Evolutionary conservation across 768 basidiomycete genomes (phyloP), one percentile per base, ranked within the genome.

Genomic region (Mrakia blollopis): DNA sequence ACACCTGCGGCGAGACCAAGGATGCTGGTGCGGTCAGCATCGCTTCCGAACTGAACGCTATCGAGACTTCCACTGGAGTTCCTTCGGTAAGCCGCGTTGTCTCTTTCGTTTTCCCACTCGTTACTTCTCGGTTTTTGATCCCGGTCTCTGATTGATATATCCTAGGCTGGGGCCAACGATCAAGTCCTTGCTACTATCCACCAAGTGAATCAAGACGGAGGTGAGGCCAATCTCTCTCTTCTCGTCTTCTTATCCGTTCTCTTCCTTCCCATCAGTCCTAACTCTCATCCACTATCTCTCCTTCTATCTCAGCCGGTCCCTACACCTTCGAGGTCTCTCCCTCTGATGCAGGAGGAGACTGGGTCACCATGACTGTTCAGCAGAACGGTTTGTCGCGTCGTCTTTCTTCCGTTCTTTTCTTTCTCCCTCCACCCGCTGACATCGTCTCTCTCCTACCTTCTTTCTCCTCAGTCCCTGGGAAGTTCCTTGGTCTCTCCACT

Each of bases 321-420:
- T 70, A 70, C 50, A 70, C 25, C 14, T 44, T 70, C n/a, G 69
- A 70, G 39, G 69, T 70, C 18, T 70, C 69, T 70, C 69, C 69
- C 28, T 41, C 69, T 7, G 69, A 2, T 30, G 35, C 8, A 18
- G 69, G 69, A 44, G 69, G 69, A 25, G 69, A 70, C 69, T 70
- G 35, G 37, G 39, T 70, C 30, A 9, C 39, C 14, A 70, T 70
- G 69, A 52, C 41, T 11, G 69, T 70, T 30, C 41, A 44, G 41
- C 35, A 39, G 25, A 70, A 70, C 39, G 69, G 41, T 70, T 32
- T 41, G 50, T 44, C 32, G n/a, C 41, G 39, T 41, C 39, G 39
- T 70, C 68, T 52, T 70, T 28, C 37, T 16, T 11, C 28, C 18
- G 4, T 14, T 70, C 35, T 37, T 50, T 30, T 13, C 11, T 44